Conservation (phyloP, 441 rosid species). For the Flueggea neowawraea region DNA sequence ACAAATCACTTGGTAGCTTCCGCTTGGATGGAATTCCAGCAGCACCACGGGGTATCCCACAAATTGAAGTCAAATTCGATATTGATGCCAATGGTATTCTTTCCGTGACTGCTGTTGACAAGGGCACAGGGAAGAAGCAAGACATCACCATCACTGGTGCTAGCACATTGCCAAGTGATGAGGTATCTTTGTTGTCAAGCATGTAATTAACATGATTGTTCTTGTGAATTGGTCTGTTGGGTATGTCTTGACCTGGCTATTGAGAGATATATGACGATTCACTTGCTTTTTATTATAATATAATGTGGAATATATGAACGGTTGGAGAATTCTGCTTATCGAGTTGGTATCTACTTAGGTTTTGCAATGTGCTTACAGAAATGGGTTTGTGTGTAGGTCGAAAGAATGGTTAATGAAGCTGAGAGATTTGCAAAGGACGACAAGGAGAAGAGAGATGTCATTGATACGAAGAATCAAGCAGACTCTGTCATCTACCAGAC, state of each 20-base stretch:
- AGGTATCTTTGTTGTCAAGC: constrained; percentile 38
- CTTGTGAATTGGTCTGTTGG: no score
- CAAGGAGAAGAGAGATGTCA: constrained; percentile 88
- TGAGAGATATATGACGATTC: no score
- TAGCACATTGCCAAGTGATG: constrained; percentile 90
- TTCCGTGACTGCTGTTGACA: constrained; percentile 80
- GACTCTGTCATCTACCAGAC: constrained; percentile 86
- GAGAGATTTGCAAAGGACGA: constrained; percentile 81
- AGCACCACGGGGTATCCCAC: constrained; percentile 95
- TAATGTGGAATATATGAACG: no score
- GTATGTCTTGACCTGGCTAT: no score
- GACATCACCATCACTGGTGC: constrained; percentile 98
- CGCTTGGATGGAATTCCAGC: constrained; percentile 93
- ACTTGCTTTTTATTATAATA: no score
- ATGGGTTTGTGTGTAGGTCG: constrained; percentile 45
- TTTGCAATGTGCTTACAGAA: not conserved
- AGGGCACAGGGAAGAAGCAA: constrained; percentile 96
- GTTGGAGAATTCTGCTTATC: no score
- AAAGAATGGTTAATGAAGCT: constrained; percentile 86
- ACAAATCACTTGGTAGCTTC: constrained; percentile 94
- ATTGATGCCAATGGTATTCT: constrained; percentile 98
- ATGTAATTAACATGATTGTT: not conserved
- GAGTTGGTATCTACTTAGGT: no score
- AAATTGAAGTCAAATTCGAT: constrained; percentile 91
- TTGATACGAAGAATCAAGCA: constrained; percentile 95